Base-by-base conservation (phyloP, 2,329 filamentous ascomycete species). In the Fusarium dimerum region DNA sequence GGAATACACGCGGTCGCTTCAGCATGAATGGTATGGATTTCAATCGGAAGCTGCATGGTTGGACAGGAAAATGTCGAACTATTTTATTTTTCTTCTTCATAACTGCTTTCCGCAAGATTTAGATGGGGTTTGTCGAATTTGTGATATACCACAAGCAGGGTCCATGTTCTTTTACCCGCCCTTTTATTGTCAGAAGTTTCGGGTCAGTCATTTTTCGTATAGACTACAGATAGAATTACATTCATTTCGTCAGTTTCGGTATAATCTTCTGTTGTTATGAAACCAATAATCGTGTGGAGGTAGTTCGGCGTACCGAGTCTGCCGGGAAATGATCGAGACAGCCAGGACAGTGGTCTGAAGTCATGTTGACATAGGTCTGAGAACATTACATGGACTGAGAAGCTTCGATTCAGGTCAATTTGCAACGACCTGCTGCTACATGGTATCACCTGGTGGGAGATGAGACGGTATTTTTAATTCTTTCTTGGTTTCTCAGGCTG, bases 61-160 rank as follows among this genome's bases (percentile, higher is more conserved):
- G 47, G 52, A 51, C 40, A 40, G 53, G 54, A 48, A 45, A 48
- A 59, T 48, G 45, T 26, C 43, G 20, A 30, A 47, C 45, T 46
- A 51, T 47, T 44, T 47, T 20, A 36, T 40, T 16, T n/a, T 41
- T 52, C 40, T 50, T 40, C 18, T 43, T 52, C 56, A 60, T 15
- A 51, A 42, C 54, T 54, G 45, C 50, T 54, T 44, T 54, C 52
- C 40, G 44, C 43, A 53, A 36, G 48, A 26, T 44, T 56, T 56
- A 57, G 52, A 54, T 40, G 47, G 47, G 52, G 55, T 44, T 59
- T 48, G 43, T 64, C 46, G 51, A 41, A 54, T 64, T 63, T 51
- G 55, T 52, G 44, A 61, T 55, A 63, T 64, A 64, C 62, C 62
- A 63, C 42, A 45, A 54, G 52, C 53, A 54, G 50, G 54, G 45